A percentile compares a stretch with the other conserved stretches of the same genome.
These are phyloP conservation scores for Monosporascus cannonballus DNA, from an alignment of 2,329 filamentous ascomycete species.

Conservation along the genomic window DNA sequence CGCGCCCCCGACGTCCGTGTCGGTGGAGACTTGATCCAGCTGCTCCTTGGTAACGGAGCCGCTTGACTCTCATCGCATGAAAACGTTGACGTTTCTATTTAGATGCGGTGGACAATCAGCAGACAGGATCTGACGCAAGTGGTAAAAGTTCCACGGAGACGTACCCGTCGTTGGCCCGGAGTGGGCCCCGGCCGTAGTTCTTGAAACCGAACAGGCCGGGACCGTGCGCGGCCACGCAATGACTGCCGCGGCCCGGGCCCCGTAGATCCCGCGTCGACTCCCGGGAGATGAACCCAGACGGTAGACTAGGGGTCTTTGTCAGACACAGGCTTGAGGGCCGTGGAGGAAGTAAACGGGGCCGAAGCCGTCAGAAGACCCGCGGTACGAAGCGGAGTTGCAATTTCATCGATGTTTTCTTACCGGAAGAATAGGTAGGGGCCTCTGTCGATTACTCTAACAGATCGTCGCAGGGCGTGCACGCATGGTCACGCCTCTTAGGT, in stretches of 20 bases:
- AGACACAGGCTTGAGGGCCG: neutral
- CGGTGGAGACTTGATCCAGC: conserved; percentile 27
- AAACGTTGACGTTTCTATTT: conserved; percentile 28
- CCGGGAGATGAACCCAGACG: neutral
- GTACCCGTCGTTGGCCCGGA: conserved; percentile 25
- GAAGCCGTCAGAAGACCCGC: neutral
- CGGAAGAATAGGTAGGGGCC: neutral
- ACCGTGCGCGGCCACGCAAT: conserved; percentile 21
- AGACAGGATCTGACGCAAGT: neutral
- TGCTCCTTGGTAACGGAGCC: conserved; percentile 30
- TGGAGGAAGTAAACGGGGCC: neutral
- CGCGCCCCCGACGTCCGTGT: conserved; percentile 31
- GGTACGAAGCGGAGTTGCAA: neutral
- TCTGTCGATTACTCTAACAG: neutral
- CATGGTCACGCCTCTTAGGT: neutral
- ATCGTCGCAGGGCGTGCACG: neutral
- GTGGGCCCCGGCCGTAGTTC: conserved; percentile 30
- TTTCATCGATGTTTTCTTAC: neutral
- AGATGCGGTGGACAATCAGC: neutral
- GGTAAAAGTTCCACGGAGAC: neutral
- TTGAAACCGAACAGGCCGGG: conserved; percentile 20
- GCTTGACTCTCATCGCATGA: conserved; percentile 38
- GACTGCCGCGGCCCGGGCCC: neutral
- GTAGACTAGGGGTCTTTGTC: neutral
- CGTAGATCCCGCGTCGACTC: neutral